Conservation (phyloP, 2,329 filamentous ascomycete species). For the Colletotrichum sublineola region DNA sequence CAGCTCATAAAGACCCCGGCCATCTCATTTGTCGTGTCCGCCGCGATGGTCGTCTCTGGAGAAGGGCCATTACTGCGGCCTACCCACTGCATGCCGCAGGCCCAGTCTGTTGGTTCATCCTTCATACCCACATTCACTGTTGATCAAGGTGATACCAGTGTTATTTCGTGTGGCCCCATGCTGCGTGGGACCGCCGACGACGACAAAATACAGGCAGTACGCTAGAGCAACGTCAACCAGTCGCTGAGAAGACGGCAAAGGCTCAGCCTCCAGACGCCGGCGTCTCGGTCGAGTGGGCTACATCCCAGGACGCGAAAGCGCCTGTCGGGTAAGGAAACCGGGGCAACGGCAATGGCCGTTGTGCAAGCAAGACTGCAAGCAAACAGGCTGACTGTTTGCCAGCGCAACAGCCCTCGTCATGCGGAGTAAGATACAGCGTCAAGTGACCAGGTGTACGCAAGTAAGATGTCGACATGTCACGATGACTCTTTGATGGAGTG, state of each 20-base stretch:
- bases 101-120: constrained; percentile 40
- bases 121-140: constrained; percentile 32
- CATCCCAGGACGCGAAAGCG: constrained; percentile 13
- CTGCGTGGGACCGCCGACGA: constrained; percentile 27
- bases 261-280: constrained; percentile 18
- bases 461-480: constrained; percentile 42
- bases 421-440: constrained; percentile 39
- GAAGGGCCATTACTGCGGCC: constrained; percentile 28
- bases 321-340: constrained; percentile 24
- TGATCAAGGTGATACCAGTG: constrained; percentile 41
- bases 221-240: constrained; percentile 33
- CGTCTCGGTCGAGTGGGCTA: constrained; percentile 22
- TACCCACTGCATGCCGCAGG: constrained; percentile 21
- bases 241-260: constrained; percentile 14
- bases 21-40: constrained; percentile 39
- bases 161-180: constrained; percentile 37
- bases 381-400: constrained; percentile 39
- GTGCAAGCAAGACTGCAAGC: constrained; percentile 26
- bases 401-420: constrained; percentile 36
- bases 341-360: constrained; percentile 22
- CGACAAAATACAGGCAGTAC: background rate
- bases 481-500: constrained; percentile 35
- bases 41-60: constrained; percentile 38
- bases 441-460: constrained; percentile 38
- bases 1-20: constrained; percentile 33